These are phyloP conservation scores for Heterobasidion occidentale DNA, from an alignment of 1,284 basidiomycete genomes.

Conservation along the genomic window DNA sequence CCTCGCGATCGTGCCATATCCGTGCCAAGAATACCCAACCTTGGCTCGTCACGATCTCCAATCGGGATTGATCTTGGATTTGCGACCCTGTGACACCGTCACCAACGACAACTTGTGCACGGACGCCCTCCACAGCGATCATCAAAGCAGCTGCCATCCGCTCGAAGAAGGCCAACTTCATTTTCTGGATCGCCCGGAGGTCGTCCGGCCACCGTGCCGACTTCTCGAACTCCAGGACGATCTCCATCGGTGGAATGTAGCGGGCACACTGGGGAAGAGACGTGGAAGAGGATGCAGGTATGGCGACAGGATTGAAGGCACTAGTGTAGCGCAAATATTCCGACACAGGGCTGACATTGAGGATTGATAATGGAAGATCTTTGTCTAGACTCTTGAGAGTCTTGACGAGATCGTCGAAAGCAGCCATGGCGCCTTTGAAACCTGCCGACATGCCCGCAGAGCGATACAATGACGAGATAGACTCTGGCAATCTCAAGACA, in stretches of 20 bases:
- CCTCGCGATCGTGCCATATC: slow-evolving; percentile 88
- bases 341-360: slow-evolving; percentile 70
- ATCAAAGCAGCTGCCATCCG: slow-evolving; percentile 62
- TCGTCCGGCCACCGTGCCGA: slow-evolving; percentile 96
- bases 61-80: slow-evolving; percentile 61
- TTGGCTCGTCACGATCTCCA: slow-evolving; percentile 76
- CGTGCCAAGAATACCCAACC: slow-evolving; percentile 86
- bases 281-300: slow-evolving; percentile 35
- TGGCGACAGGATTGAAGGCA: slow-evolving; percentile 66
- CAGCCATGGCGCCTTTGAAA: slow-evolving; percentile 72
- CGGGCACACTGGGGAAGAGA: slow-evolving; percentile 49
- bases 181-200: slow-evolving; percentile 85
- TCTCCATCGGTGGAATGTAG: slow-evolving; percentile 63
- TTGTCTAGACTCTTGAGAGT: slow-evolving; percentile 73
- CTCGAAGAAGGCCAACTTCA: slow-evolving; percentile 92
- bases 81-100: slow-evolving; percentile 49
- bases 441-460: slow-evolving; percentile 44
- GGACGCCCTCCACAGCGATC: slow-evolving; percentile 40
- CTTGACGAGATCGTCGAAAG: slow-evolving; percentile 79
- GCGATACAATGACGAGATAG: slow-evolving; percentile 41
- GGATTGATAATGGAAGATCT: slow-evolving; percentile 76
- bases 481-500: slow-evolving; percentile 60
- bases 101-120: slow-evolving; percentile 52
- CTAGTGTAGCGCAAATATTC: slow-evolving; percentile 79
- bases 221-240: slow-evolving; percentile 84